These are phyloP conservation scores for Nitzschia sp. DNA, from an alignment of 108 stramenopile genomes.

Conservation along the genomic window DNA sequence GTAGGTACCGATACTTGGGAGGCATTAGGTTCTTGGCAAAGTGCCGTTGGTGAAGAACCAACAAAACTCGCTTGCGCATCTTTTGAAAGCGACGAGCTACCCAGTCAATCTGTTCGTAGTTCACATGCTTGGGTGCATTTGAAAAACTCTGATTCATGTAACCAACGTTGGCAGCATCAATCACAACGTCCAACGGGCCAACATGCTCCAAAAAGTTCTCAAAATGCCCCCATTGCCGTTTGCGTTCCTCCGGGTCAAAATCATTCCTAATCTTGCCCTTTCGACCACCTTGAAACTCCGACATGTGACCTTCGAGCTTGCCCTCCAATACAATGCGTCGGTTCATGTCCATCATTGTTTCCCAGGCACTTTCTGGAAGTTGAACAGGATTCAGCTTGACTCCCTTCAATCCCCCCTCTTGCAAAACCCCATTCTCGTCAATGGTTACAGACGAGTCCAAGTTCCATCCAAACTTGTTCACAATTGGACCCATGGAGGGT, in stretches of 20 bases:
- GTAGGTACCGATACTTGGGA: slow-evolving; percentile 42
- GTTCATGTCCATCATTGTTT: slow-evolving; percentile 75
- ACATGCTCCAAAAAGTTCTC: slow-evolving; percentile 23
- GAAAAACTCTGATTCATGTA: slow-evolving; percentile 90
- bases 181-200: slow-evolving; percentile 57
- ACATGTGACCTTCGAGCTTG: slow-evolving; percentile 49
- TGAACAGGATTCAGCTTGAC: slow-evolving; percentile 54
- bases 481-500: slow-evolving; percentile 40
- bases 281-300: slow-evolving; percentile 79
- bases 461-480: slow-evolving; percentile 45
- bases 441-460: slow-evolving; percentile 51
- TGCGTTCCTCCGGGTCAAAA: slow-evolving; percentile 29
- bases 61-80: slow-evolving; percentile 51
- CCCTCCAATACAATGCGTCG: slow-evolving; percentile 71
- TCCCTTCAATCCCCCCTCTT: slow-evolving; percentile 48
- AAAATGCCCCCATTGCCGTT: slow-evolving; percentile 42
- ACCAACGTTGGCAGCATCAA: slow-evolving; percentile 98
- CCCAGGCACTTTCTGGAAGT: slow-evolving; percentile 54
- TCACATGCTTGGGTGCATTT: slow-evolving; percentile 80
- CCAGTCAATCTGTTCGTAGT: slow-evolving; percentile 91
- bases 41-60: slow-evolving; percentile 83
- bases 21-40: slow-evolving; percentile 62
- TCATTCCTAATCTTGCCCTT: slow-evolving; percentile 71
- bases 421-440: slow-evolving; percentile 56
- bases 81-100: slow-evolving; percentile 65